Evolutionary conservation across 1,284 basidiomycete species (phyloP), one percentile per base, ranked within the genome.

Genomic region (Papiliotrema nemorosa): DNA sequence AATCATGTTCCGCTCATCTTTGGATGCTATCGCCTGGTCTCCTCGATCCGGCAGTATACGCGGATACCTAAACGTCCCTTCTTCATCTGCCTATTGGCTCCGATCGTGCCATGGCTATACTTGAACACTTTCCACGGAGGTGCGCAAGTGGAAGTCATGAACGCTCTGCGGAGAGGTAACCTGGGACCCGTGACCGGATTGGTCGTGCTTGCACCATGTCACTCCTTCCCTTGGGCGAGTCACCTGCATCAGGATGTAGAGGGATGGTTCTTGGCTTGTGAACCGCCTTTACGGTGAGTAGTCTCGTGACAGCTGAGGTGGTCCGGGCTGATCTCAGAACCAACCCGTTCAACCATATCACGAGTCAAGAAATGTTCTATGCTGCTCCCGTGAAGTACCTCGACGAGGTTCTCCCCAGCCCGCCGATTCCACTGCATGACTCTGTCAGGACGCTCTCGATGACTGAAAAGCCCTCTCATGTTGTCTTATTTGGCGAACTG

Each of bases 181-280:
- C 54, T 60, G 3, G 64, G 66, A 0, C 24, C 50, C 3, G 59
- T 69, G 24, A 44, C 44, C 0, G 83, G 83, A 7, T 74, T 96
- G 14, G 91, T 88, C 1, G 85, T 90, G 55, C 75, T 97, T 18
- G 94, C 92, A 88, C 96, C 96, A 3, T 99, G 96, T 61, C 96
- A 99, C 75, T 96, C 91, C n/a, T 91, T 88, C 0, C 94, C 94
- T 2, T 94, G 91, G 79, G 87, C 91, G 64, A 85, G 90, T 4
- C 87, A 92, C 72, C 73, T 98, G 20, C 94, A 98, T 67, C 77
- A 82, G 27, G 74, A 78, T 13, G 78, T 84, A 35, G 77, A 86
- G 10, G 78, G 79, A 56, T 97, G 92, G 90, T 83, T 87, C 39
- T 67, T 97, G 25, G 87, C 88, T 3, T 97, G 93, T 64, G 92